Conservation (phyloP, 768 basidiomycete species). For the Tulasnella sp. region DNA sequence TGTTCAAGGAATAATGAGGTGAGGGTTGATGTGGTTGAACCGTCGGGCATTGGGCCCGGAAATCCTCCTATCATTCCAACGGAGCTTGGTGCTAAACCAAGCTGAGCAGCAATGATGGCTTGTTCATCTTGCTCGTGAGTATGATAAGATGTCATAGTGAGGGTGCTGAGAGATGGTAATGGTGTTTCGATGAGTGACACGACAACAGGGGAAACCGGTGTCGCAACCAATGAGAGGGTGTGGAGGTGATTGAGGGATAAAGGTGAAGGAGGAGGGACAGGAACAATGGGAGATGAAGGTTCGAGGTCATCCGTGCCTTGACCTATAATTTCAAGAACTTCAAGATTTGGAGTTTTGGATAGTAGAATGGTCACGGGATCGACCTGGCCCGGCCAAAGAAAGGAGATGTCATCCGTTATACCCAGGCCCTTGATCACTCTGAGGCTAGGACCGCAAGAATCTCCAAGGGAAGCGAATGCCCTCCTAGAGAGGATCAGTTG, state of each 20-base stretch:
- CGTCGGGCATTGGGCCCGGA: constrained; percentile 20
- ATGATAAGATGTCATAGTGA: constrained; percentile 58
- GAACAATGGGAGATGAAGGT: background rate
- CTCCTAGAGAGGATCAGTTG: constrained; percentile 46
- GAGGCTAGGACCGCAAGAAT: constrained; percentile 9
- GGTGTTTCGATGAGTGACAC: constrained; percentile 43
- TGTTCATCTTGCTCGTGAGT: constrained; percentile 47
- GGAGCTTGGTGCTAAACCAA: constrained; percentile 21
- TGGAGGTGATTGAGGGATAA: constrained; percentile 46
- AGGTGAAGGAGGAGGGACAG: constrained; percentile 28
- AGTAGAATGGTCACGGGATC: constrained; percentile 29
- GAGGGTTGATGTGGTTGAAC: constrained; percentile 19
- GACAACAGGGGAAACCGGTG: constrained; percentile 53
- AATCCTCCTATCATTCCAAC: constrained; percentile 7
- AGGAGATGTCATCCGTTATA: constrained; percentile 30
- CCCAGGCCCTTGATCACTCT: constrained; percentile 13
- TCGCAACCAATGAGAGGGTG: constrained; percentile 48
- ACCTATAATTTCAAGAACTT: constrained; percentile 51
- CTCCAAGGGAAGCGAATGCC: constrained; percentile 31
- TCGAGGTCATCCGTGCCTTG: constrained; percentile 37
- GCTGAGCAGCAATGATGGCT: constrained; percentile 34
- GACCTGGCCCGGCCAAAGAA: constrained; percentile 29
- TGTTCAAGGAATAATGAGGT: constrained; percentile 14
- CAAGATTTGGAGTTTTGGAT: constrained; percentile 41
- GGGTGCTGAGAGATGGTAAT: constrained; percentile 48